Percentiles rank a stretch among this genome's conserved stretches.
These are phyloP conservation scores for Prunus salicina DNA, from an alignment of 306 rosid species.

Conservation along the genomic window DNA sequence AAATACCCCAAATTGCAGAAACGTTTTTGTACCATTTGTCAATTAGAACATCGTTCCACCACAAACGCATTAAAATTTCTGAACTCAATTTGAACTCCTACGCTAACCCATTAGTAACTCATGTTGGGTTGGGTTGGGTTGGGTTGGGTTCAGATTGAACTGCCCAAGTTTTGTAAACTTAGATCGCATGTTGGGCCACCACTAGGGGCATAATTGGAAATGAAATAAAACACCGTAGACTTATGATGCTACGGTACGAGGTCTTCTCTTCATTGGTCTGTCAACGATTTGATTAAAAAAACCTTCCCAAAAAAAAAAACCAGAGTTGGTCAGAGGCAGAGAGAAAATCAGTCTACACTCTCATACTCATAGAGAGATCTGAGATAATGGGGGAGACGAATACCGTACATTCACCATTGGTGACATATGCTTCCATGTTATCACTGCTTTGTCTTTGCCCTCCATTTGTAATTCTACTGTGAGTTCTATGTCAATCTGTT, in stretches of 20 bases:
- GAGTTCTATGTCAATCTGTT: neutral
- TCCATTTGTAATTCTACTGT: constrained; percentile 87
- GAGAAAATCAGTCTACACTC: neutral
- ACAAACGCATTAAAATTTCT: too few species aligned
- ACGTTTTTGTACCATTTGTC: too few species aligned
- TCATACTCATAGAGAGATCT: neutral
- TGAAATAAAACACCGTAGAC: neutral
- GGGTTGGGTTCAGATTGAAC: too few species aligned
- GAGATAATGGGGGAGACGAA: constrained; percentile 46
- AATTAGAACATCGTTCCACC: too few species aligned
- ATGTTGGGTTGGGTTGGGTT: too few species aligned
- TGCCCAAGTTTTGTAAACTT: too few species aligned
- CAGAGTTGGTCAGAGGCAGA: neutral
- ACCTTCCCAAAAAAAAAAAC: neutral
- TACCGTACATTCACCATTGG: constrained; percentile 76
- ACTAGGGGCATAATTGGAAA: neutral
- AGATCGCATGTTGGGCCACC: neutral
- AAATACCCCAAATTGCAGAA: too few species aligned
- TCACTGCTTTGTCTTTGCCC: constrained; percentile 82
- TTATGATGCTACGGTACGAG: neutral
- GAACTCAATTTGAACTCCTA: too few species aligned
- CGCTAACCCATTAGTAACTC: too few species aligned
- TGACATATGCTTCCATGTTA: constrained; percentile 75
- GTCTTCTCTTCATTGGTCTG: neutral
- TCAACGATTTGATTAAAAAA: neutral